Base-by-base conservation (phyloP, 2,329 filamentous ascomycete genomes). In the Salinomyces thailandicus region DNA sequence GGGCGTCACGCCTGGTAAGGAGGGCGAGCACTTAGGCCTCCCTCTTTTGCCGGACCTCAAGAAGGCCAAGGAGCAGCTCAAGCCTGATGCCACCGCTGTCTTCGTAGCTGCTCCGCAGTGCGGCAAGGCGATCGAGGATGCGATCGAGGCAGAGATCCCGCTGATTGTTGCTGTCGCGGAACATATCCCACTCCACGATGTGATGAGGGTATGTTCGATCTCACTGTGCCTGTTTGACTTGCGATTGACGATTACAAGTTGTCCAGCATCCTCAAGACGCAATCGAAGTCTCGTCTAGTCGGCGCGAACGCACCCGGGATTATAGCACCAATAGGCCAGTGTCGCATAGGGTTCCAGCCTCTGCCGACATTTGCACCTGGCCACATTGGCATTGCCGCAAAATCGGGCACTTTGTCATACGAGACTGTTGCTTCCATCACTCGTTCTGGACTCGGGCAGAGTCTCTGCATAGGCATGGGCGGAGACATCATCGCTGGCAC, bases 301-400 rank as follows among this genome's bases (percentile, higher is more conserved):
- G 83, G 83, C 2, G 79, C 83, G n/a, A 89, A 87, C 54, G 81
- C 79, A 14, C 81, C 83, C 0, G 83, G 83, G 0, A 85, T 89
- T 43, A 85, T 87, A 38, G 81, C 80, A 3, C 78, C 81, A 0
- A 71, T 77, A 15, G 78, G 76, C 2, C 73, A 69, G 49, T 87
- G 82, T 48, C 68, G 77, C 30, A 77, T 81, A 53, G 82, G 83
- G 0, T 86, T 87, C 53, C 81, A 86, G 55, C 83, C 83, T 4
- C 63, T 87, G 9, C 73, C 79, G 0, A 84, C 77, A 39, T 87
- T 85, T 51, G 64, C 68, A 39, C 71, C 75, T 1, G 83, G 81
- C 0, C 71, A 73, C 38, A 66, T 89, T 15, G 82, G 81, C 2
- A 82, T 89, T 37, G 73, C 84, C 3, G 80, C 81, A n/a, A 86